These are phyloP conservation scores for Diaporthe vexans DNA, from an alignment of 2,329 filamentous ascomycete genomes.

Conservation along the genomic window DNA sequence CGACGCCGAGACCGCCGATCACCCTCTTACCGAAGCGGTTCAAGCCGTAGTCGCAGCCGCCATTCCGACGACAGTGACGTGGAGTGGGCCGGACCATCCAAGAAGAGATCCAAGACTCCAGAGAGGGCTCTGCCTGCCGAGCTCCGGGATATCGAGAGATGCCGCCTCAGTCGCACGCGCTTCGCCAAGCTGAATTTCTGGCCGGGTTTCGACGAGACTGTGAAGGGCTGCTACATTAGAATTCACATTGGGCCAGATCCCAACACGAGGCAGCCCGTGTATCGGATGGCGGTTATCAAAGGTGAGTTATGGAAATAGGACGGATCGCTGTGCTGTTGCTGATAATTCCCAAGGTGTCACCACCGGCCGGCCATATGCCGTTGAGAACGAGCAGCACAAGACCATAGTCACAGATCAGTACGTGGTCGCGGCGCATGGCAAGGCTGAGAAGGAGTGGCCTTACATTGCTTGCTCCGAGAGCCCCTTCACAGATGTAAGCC, in stretches of 20 bases:
- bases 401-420: conserved; percentile 89
- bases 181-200: conserved; percentile 95
- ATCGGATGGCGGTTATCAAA: conserved; percentile 91
- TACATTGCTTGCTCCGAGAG: conserved; percentile 93
- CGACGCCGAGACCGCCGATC: conserved; percentile 69
- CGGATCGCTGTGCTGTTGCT: conserved; percentile 39
- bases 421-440: conserved; percentile 84
- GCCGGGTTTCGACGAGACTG: conserved; percentile 86
- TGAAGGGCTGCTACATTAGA: conserved; percentile 87
- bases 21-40: conserved; percentile 55
- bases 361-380: conserved; percentile 85
- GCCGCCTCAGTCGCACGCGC: conserved; percentile 85
- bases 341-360: conserved; percentile 73
- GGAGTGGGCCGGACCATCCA: conserved; percentile 75
- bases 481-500: conserved; percentile 81
- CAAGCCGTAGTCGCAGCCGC: conserved; percentile 38
- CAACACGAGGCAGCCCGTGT: conserved; percentile 80
- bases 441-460: conserved; percentile 85
- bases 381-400: conserved; percentile 81
- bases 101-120: conserved; percentile 64
- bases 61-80: conserved; percentile 79
- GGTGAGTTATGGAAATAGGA: conserved; percentile 62
- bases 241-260: conserved; percentile 85
- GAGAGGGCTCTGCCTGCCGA: conserved; percentile 78
- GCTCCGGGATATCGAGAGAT: conserved; percentile 85